phyloP scores from a whole-genome alignment of 2,329 filamentous ascomycete genomes.

The Ascochyta rabiei region DNA sequence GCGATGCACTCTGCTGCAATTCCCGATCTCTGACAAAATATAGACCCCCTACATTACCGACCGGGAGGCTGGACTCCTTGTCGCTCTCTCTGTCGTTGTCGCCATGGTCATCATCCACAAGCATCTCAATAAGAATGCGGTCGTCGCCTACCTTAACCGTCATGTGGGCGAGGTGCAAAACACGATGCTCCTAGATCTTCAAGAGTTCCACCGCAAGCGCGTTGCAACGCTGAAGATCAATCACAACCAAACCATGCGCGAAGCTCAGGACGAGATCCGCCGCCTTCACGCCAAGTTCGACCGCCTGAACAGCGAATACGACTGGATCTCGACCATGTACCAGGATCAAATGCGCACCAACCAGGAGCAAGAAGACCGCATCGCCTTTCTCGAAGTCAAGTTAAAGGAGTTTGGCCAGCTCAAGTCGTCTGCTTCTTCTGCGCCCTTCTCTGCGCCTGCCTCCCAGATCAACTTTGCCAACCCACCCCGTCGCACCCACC shows the following conservation, averaged over 20 bases:
- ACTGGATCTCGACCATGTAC: constrained; percentile 19
- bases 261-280: constrained; percentile 9
- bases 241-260: constrained; percentile 3
- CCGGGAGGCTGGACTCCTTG: background rate
- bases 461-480: constrained; percentile 16
- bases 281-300: constrained; percentile 11
- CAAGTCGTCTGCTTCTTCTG: background rate
- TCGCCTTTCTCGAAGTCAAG: constrained; percentile 38
- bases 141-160: constrained; percentile 7
- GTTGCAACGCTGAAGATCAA: constrained; percentile 10
- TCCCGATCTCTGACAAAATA: background rate
- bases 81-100: constrained; percentile 12
- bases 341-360: constrained; percentile 22
- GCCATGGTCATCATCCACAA: background rate
- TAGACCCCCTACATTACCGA: constrained; percentile 1
- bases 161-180: constrained; percentile 7
- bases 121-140: background rate
- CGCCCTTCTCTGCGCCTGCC: constrained; percentile 23
- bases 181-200: constrained; percentile 8
- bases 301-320: constrained; percentile 19
- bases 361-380: constrained; percentile 36
- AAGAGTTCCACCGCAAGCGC: constrained; percentile 16
- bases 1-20: too few species aligned
- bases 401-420: constrained; percentile 27
- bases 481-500: constrained; percentile 15